These are phyloP conservation scores for Falciphora oryzae DNA, from an alignment of 2,329 filamentous ascomycete species.

Conservation along the genomic window DNA sequence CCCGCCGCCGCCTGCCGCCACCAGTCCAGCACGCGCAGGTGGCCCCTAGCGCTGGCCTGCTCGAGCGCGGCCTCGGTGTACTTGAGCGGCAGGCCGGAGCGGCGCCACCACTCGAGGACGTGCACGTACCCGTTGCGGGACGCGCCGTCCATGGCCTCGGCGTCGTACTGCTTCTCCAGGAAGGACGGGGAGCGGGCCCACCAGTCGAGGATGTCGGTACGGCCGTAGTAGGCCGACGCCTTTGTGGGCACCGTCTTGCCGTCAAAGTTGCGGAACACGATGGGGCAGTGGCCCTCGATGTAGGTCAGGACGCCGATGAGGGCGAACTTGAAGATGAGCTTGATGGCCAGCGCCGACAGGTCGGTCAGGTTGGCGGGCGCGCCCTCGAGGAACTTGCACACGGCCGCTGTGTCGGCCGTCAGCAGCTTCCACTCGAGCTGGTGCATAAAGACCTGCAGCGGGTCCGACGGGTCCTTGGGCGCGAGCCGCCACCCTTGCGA, in stretches of 20 bases:
- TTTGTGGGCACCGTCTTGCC: constrained; percentile 82
- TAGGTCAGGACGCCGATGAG: constrained; percentile 72
- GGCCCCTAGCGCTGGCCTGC: constrained; percentile 77
- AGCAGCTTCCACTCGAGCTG: constrained; percentile 83
- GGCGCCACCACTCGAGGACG: constrained; percentile 85
- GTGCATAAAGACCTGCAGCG: constrained; percentile 65
- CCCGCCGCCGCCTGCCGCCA: constrained; percentile 65
- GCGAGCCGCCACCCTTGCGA: constrained; percentile 55
- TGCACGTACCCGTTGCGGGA: constrained; percentile 79
- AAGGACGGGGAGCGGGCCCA: constrained; percentile 83
- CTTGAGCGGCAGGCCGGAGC: constrained; percentile 67
- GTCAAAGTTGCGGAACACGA: constrained; percentile 83
- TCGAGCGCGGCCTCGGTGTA: constrained; percentile 87
- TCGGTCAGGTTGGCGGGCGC: constrained; percentile 64
- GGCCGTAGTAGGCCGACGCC: constrained; percentile 80
- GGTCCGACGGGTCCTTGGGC: constrained; percentile 55
- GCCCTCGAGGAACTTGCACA: constrained; percentile 67
- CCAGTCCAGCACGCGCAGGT: constrained; percentile 85
- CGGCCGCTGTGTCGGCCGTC: constrained; percentile 60
- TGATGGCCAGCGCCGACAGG: constrained; percentile 75
- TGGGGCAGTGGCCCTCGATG: constrained; percentile 52
- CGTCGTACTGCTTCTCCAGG: constrained; percentile 77
- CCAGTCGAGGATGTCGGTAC: constrained; percentile 80
- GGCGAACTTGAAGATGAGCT: constrained; percentile 87
- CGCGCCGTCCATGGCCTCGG: constrained; percentile 80